Evolutionary conservation across 1,284 basidiomycete genomes (phyloP), one percentile per base, ranked within the genome.

Genomic region (Cutaneotrichosporon curvatum): DNA sequence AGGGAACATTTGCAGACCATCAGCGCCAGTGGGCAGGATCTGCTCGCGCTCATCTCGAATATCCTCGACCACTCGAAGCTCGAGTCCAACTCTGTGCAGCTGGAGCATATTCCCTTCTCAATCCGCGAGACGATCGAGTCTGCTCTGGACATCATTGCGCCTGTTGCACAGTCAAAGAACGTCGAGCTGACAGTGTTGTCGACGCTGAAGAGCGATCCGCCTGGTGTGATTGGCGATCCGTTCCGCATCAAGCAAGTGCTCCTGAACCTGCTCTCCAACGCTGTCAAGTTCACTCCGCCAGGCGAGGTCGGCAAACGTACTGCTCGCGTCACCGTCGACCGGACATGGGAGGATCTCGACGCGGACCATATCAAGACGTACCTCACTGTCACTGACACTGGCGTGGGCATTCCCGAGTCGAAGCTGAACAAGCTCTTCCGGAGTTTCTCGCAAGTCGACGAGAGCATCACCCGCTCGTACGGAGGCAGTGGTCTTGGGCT

Each of bases 51-150:
- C 30, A 74, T 76, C 55, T 72, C 73, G 45, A 73, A 74, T 43
- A 69, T 75, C 21, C 61, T 75, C 21, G 74, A 75, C 51, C 68
- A 72, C 43, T 65, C 67, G 19, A 73, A 74, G 48, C 65, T 75
- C 32, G 72, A 74, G 49, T 62, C 67, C 8, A 66, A 69, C 36
- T 68, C 67, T 23, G 70, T 75, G 34, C 61, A 68, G 25, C 59
- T 73, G 15, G 74, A 75, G 39, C 57, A 62, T 18, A 66, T 70
- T 10, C 67, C 70, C 1, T 75, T 75, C 60, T 62, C 58, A 18
- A 59, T 75, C 5, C 64, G 67, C 5, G 62, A 70, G 7, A 59
- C 69, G 4, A 57, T 65, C 16, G 69, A 71, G 43, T 50, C 53
- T 4, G 61, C 66, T 2, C 51, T 72, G 15, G 66, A 70, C 33